These are phyloP conservation scores for Oryza officinalis DNA, from an alignment of 176 grass and related monocot species.

Conservation along the genomic window DNA sequence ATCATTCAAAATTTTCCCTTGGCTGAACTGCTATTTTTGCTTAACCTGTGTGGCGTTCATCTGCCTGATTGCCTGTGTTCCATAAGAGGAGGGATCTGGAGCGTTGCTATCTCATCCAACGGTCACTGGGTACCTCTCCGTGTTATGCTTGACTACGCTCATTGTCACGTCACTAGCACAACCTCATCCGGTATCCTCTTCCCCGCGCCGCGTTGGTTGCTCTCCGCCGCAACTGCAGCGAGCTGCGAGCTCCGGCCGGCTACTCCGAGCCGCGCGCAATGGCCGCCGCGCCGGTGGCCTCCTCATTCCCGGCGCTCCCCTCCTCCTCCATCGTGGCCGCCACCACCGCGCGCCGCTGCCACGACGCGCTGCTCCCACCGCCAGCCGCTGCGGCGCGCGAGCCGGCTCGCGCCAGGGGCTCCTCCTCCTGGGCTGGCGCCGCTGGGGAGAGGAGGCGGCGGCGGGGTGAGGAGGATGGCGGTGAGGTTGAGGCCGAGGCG, in stretches of 20 bases:
- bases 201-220: neutral
- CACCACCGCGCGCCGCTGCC: neutral
- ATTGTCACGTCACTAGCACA: neutral
- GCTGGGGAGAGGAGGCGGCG: slow-evolving; percentile 27
- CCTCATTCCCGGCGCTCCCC: slow-evolving; percentile 5
- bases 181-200: slow-evolving; percentile 39
- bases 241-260: neutral
- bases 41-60: no score
- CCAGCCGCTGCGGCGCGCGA: slow-evolving; percentile 8
- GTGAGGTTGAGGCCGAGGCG: slow-evolving; percentile 1
- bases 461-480: slow-evolving; percentile 8
- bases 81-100: neutral
- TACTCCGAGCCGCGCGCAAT: slow-evolving; percentile 18
- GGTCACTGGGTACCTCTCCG: neutral
- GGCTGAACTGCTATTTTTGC: no score
- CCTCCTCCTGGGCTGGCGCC: neutral
- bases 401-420: neutral
- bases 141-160: neutral
- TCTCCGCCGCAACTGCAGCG: neutral
- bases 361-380: neutral
- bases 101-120: slow-evolving; percentile 2
- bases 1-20: no score
- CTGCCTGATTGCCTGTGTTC: no score
- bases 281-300: slow-evolving; percentile 40
- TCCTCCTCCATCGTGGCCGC: neutral